Evolutionary conservation across 805 yeast genomes (phyloP).

Genomic region (Myxozyma vanderwaltii): DNA sequence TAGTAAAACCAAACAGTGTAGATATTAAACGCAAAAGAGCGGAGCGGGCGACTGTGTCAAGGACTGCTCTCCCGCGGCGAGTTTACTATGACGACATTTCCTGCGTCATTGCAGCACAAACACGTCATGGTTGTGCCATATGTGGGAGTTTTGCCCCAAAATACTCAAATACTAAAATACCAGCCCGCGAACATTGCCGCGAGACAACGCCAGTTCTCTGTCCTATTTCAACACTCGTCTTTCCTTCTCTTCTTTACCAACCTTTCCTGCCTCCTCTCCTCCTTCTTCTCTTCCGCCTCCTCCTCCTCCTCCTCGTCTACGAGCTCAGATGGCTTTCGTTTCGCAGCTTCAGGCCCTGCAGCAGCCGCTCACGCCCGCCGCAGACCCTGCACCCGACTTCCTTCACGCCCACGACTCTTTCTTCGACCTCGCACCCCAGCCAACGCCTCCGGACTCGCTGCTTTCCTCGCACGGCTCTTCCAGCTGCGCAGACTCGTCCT

Average conservation of each 20-base stretch:
- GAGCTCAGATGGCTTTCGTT: not conserved
- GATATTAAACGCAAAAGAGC: too few species aligned
- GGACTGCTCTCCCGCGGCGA: too few species aligned
- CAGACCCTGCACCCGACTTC: not conserved
- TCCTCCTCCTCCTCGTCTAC: not conserved
- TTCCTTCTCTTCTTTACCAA: too few species aligned
- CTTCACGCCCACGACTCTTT: not conserved
- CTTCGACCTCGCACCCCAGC: conserved; percentile 5
- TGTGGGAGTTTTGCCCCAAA: too few species aligned
- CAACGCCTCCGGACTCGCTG: conserved; percentile 5
- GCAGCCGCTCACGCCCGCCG: conserved; percentile 1
- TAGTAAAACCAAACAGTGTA: too few species aligned
- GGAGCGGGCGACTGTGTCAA: too few species aligned
- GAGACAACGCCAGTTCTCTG: too few species aligned
- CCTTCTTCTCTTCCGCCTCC: not conserved
- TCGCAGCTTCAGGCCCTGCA: not conserved
- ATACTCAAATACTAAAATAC: too few species aligned
- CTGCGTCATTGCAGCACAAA: too few species aligned
- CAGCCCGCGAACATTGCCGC: not conserved
- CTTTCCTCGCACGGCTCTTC: not conserved
- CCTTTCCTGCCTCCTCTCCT: not conserved
- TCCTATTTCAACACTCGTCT: too few species aligned
- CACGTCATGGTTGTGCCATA: too few species aligned
- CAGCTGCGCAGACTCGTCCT: not conserved
- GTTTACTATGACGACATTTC: too few species aligned